A percentile compares a stretch with the other conserved stretches of the same genome.
Evolutionary conservation across 108 stramenopile genomes (phyloP).

Genomic region (Nitzschia sp.): DNA sequence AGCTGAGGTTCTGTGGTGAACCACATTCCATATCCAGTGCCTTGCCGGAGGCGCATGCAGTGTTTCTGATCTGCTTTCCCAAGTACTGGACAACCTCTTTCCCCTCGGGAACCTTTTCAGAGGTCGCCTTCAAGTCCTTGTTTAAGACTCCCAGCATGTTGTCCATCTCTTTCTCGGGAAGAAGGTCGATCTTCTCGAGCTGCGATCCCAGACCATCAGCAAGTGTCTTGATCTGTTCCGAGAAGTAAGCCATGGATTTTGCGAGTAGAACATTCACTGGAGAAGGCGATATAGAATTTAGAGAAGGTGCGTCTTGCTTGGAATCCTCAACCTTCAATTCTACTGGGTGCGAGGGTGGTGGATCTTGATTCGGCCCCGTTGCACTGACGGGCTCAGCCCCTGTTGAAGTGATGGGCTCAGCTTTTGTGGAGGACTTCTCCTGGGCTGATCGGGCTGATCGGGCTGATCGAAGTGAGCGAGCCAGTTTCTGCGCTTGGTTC

Average conservation of each 20-base stretch:
- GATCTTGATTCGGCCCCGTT: too few relatives aligned
- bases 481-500: too few relatives aligned
- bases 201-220: constrained; percentile 11
- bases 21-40: not conserved
- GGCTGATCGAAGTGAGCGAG: too few relatives aligned
- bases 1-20: not conserved
- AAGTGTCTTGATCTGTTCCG: constrained; percentile 12
- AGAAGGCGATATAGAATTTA: not conserved
- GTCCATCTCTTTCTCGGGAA: constrained; percentile 26
- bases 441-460: too few relatives aligned
- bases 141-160: constrained; percentile 27
- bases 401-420: too few relatives aligned
- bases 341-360: too few relatives aligned
- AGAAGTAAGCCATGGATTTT: too few relatives aligned
- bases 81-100: constrained; percentile 16
- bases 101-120: constrained; percentile 8
- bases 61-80: constrained; percentile 19
- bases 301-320: not conserved
- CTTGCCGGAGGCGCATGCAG: not conserved
- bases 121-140: constrained; percentile 12
- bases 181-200: constrained; percentile 16
- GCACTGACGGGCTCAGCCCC: too few relatives aligned
- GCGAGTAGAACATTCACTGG: not conserved
- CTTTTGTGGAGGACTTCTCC: too few relatives aligned
- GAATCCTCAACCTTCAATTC: too few relatives aligned